Evolutionary conservation across 2,329 filamentous ascomycete species (phyloP), one percentile per base, ranked within the genome.

Genomic region (Cercospora zeae-maydis): DNA sequence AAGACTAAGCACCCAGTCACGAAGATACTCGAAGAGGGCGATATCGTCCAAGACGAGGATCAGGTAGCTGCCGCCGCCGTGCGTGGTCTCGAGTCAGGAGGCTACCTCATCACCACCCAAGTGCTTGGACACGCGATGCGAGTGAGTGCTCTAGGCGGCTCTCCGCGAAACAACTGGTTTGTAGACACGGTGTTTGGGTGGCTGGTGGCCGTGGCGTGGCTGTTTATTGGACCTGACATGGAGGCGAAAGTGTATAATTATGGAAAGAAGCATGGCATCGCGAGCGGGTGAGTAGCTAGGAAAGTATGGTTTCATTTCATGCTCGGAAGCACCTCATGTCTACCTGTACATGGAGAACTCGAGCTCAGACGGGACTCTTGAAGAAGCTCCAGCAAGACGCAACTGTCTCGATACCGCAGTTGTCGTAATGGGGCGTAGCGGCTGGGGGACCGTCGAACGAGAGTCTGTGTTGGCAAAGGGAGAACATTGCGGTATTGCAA

Each of bases 1-100:
- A 77, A 80, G 70, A 84, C 84, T 30, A 98, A 98, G 78, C 93
- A 93, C 7, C 85, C 83, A 4, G 82, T 97, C 55, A 96, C 93
- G 2, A 83, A 86, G 68, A 82, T 88, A 58, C 78, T 98, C 51
- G 95, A 98, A 77, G 87, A 90, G 69, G 84, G 85, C n/a, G 95
- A 99, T 74, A 88, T 88, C 13, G 82, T 86, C 52, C 90, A 96
- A 76, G 88, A 84, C 0, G 90, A 92, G 4, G 88, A 95, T 4
- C 83, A 89, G 63, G 92, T 96, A 13, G 95, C 95, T 1, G 77
- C 78, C 3, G 81, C 80, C 8, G 82, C 91, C 0, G 86, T 99
- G 57, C 78, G 79, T 47, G 91, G 89, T 0, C 78, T 99, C 49
- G 92, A 98, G 76, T 86, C 79, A 36, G 95, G 93, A 0, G 82